Evolutionary conservation across 2,329 filamentous ascomycete species (phyloP), one percentile per base, ranked within the genome.

Genomic region (Talaromyces rugulosus): DNA sequence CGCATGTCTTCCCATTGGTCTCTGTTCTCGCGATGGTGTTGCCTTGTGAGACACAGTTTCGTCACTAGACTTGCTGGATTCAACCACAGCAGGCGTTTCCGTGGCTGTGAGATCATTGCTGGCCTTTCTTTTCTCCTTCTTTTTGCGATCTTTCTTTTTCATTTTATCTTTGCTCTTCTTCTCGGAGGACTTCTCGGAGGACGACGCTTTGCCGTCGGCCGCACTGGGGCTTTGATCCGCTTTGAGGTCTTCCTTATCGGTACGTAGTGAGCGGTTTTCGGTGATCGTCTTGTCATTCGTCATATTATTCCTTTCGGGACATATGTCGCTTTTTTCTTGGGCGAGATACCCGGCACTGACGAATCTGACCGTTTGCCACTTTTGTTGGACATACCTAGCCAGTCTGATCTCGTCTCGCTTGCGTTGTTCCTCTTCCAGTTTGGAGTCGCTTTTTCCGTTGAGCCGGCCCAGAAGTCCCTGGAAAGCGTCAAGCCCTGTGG

Each of bases 401-500:
- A 91, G 83, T 79, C 90, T 89, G 50, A 89, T 78, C 69, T 91
- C 87, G 61, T 90, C 84, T 67, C 88, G 82, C 54, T 83, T 83
- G 69, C 86, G 83, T 72, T 87, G 85, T 69, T 95, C 89, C 70
- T 87, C 84, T 74, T 89, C 84, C 40, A 95, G 79, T 56, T 87
- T 84, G n/a, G 80, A 85, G 56, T 94, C 89, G 27, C 85, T 87
- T 75, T 92, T 95, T 57, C 94, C 95, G 75, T 99, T 99, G 62
- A 99, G 78, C 59, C 95, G 83, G 27, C 94, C 93, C 23, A 99
- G 80, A 4, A 99, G 80, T 66, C 91, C 91, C 71, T 93, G 91
- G 68, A 98, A 92, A 18, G 89, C 89, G 72, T 93, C 90, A 42
- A 98, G 82, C 0, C 94, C 95, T 27, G 94, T 96, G 65, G 92